Conservation (phyloP, 768 basidiomycete genomes). For the Pilatotrama ljubarskyi region DNA sequence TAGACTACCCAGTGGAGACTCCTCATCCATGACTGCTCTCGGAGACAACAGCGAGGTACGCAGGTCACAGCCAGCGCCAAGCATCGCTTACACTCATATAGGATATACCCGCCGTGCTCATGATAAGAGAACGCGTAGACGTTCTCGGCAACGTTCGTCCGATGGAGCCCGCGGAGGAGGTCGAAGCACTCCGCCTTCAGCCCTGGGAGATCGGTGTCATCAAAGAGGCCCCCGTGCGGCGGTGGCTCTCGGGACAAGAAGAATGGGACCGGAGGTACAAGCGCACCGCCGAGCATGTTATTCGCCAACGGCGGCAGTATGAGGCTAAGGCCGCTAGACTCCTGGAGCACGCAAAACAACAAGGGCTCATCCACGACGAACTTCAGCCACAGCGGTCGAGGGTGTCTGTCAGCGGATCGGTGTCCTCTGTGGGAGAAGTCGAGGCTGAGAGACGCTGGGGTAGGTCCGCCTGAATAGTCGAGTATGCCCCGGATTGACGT, state of each 20-base stretch:
- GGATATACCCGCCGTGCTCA: slow-evolving; percentile 34
- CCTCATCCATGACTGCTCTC: not conserved
- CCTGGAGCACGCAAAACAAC: slow-evolving; percentile 45
- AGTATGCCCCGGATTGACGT: not conserved
- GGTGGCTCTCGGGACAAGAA: slow-evolving; percentile 65
- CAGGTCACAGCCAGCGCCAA: no score
- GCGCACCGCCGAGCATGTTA: slow-evolving; percentile 40
- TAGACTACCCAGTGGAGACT: not conserved
- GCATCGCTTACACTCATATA: not conserved
- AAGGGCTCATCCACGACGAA: slow-evolving; percentile 42
- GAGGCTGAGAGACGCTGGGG: slow-evolving; percentile 29
- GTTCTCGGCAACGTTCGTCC: slow-evolving; percentile 57
- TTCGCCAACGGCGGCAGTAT: slow-evolving; percentile 45
- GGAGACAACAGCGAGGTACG: not conserved
- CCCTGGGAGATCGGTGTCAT: slow-evolving; percentile 65
- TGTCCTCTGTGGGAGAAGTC: slow-evolving; percentile 23
- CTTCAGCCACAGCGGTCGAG: slow-evolving; percentile 8
- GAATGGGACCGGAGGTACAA: slow-evolving; percentile 61
- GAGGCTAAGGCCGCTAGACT: slow-evolving; percentile 46
- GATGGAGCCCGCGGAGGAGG: slow-evolving; percentile 59
- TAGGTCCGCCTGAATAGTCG: not conserved
- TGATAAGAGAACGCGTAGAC: slow-evolving; percentile 78
- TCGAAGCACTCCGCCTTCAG: slow-evolving; percentile 54
- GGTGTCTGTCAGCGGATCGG: slow-evolving; percentile 1
- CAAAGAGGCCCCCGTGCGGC: slow-evolving; percentile 67